Conservation (phyloP, 805 yeast genomes). For the Candida ovalis region DNA sequence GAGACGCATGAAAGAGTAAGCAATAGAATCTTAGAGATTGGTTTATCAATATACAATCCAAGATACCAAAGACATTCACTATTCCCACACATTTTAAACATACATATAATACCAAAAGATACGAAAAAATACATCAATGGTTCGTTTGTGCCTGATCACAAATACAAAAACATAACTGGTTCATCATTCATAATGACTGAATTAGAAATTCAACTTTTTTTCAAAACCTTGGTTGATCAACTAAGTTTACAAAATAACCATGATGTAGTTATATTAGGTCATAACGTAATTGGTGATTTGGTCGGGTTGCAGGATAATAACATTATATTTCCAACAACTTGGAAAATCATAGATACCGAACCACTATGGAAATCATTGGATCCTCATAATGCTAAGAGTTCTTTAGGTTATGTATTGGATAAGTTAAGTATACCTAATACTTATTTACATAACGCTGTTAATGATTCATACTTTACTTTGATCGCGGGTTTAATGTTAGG, state of each 20-base stretch:
- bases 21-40: constrained; percentile 20
- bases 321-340: constrained; percentile 12
- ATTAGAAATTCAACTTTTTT: constrained; percentile 5
- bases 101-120: constrained; percentile 28
- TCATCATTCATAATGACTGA: constrained; percentile 17
- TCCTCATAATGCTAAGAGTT: constrained; percentile 10
- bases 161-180: constrained; percentile 25
- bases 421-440: constrained; percentile 27
- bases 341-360: constrained; percentile 29
- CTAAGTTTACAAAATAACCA: neutral
- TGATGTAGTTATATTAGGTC: constrained; percentile 25
- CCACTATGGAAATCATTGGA: constrained; percentile 24
- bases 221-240: constrained; percentile 9
- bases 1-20: constrained; percentile 17
- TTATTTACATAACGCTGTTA: constrained; percentile 30
- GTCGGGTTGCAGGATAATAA: constrained; percentile 14
- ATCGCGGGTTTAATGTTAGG: constrained; percentile 24
- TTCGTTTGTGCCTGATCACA: constrained; percentile 27
- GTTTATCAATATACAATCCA: constrained; percentile 30
- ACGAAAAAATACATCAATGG: constrained; percentile 17
- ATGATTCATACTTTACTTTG: constrained; percentile 31
- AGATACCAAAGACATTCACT: constrained; percentile 24
- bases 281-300: constrained; percentile 27
- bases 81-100: constrained; percentile 29
- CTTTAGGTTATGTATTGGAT: constrained; percentile 24